Evolutionary conservation across 306 rosid species (phyloP).

Genomic region (Inga laurina): DNA sequence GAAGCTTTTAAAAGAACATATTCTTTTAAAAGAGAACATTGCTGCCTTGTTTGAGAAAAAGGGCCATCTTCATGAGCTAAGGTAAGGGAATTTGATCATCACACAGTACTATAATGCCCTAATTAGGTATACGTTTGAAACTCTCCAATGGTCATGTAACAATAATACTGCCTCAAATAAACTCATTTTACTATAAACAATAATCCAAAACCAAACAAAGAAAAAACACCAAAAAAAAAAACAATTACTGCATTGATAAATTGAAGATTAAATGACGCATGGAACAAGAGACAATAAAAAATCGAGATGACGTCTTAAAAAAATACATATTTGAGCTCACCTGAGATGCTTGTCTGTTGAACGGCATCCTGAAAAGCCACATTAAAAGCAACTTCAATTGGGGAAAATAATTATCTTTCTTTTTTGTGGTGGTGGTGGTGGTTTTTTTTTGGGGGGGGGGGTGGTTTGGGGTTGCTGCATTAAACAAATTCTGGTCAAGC

Average conservation of each 20-base stretch:
- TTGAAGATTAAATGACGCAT: not conserved
- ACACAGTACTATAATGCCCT: too few species aligned
- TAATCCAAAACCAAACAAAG: constrained; percentile 1
- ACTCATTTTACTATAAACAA: not conserved
- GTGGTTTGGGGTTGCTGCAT: not conserved
- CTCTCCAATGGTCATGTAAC: too few species aligned
- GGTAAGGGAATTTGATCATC: too few species aligned
- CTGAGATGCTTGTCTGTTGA: constrained; percentile 60
- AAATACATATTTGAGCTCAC: constrained; percentile 21
- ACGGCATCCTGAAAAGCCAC: constrained; percentile 64
- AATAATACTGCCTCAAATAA: not conserved
- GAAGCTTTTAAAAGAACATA: too few species aligned
- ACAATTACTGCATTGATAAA: not conserved
- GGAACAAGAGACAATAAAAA: not conserved
- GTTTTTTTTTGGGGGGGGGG: too few species aligned
- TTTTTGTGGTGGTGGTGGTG: too few species aligned
- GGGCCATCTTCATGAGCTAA: too few species aligned
- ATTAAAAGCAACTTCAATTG: constrained; percentile 7
- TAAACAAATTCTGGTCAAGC: not conserved
- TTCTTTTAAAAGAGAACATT: too few species aligned
- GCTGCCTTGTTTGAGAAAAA: too few species aligned
- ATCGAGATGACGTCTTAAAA: not conserved
- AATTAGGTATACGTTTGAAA: too few species aligned
- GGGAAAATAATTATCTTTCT: not conserved
- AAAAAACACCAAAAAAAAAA: not conserved